phyloP scores from a whole-genome alignment of 306 rosid genomes.

The Pyrus betulifolia region DNA sequence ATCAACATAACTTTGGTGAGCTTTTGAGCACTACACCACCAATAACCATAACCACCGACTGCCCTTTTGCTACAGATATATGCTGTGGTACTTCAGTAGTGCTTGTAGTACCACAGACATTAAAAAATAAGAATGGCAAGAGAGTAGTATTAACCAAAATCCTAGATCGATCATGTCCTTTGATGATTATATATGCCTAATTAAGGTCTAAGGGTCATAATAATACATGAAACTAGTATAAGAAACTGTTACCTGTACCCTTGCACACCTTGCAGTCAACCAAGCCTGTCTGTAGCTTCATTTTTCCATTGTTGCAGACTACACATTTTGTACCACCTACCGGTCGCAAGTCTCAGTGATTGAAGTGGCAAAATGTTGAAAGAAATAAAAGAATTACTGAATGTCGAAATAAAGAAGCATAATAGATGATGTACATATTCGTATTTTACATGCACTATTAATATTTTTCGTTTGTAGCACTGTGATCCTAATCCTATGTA shows the following conservation, averaged over 20 bases:
- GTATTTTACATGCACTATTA: background rate
- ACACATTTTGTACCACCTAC: conserved; percentile 91
- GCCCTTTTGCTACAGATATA: no score
- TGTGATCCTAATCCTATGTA: background rate
- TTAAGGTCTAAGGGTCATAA: no score
- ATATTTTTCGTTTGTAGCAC: background rate
- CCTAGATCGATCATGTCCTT: no score
- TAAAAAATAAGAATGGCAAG: no score
- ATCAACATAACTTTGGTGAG: no score
- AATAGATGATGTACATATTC: background rate
- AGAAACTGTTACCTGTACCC: conserved; percentile 71
- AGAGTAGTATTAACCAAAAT: no score
- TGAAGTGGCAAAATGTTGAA: background rate
- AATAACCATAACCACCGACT: no score
- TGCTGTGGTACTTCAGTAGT: no score
- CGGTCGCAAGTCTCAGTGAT: background rate
- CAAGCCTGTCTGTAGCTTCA: conserved; percentile 61
- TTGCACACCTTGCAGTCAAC: conserved; percentile 83
- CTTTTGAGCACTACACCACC: no score
- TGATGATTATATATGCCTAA: no score
- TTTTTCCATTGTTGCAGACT: conserved; percentile 77
- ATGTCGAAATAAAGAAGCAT: background rate
- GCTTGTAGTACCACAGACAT: no score
- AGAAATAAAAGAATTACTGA: background rate
- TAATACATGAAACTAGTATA: background rate